These are phyloP conservation scores for Hyphodiscus sp. DNA, from an alignment of 2,329 filamentous ascomycete species.

Conservation along the genomic window DNA sequence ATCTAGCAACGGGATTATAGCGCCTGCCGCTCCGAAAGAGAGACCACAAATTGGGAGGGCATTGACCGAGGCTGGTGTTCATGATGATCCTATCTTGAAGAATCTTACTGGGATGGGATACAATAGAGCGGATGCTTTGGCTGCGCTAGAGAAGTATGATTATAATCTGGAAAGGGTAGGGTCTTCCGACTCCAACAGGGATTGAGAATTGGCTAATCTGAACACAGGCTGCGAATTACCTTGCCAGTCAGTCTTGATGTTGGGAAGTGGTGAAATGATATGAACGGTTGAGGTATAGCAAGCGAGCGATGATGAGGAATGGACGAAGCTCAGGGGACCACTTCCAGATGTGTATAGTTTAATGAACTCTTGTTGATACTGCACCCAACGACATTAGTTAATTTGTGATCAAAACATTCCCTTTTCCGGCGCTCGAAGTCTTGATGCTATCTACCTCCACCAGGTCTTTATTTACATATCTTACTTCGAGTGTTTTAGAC, in stretches of 20 bases:
- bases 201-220: slow-evolving; percentile 5
- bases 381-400: neutral
- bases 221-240: slow-evolving; percentile 30
- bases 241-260: slow-evolving; percentile 28
- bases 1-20: slow-evolving; percentile 10
- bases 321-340: neutral
- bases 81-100: slow-evolving; percentile 89
- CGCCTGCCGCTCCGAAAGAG: slow-evolving; percentile 9
- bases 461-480: too few relatives aligned
- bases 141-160: slow-evolving; percentile 86
- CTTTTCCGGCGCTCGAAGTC: too few relatives aligned
- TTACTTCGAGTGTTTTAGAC: too few relatives aligned
- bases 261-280: neutral
- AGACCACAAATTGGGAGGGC: slow-evolving; percentile 55
- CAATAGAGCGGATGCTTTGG: slow-evolving; percentile 62
- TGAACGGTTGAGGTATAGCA: neutral
- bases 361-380: neutral
- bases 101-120: slow-evolving; percentile 89
- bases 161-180: slow-evolving; percentile 92
- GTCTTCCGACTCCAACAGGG: slow-evolving; percentile 15
- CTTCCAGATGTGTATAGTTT: slow-evolving; percentile 9
- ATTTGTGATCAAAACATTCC: too few relatives aligned
- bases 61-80: slow-evolving; percentile 65
- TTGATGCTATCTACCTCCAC: too few relatives aligned
- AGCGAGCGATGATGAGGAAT: neutral